Conservation (phyloP, 352 stramenopile species). For the Thalassiosira sp. region DNA sequence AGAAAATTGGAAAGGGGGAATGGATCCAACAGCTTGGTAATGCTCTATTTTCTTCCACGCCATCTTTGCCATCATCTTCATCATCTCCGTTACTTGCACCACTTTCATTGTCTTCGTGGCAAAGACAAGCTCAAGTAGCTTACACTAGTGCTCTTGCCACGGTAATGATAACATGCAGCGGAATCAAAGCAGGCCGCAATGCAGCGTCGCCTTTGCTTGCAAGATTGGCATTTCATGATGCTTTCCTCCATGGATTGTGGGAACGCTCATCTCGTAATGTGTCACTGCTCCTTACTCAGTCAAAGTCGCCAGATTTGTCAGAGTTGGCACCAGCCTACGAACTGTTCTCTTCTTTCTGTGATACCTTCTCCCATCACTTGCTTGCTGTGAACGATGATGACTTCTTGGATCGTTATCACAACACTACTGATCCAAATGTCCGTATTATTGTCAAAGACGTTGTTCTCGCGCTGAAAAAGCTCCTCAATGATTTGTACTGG, state of each 20-base stretch:
- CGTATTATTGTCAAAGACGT: conserved; percentile 58
- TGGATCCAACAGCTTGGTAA: conserved; percentile 44
- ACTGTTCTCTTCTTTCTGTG: conserved; percentile 67
- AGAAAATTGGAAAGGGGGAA: conserved; percentile 40
- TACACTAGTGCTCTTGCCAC: conserved; percentile 25
- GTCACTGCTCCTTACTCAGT: conserved; percentile 6
- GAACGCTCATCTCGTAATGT: conserved; percentile 31
- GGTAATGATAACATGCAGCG: conserved; percentile 31
- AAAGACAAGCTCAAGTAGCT: conserved; percentile 13
- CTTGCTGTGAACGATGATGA: conserved; percentile 75
- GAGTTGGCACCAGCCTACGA: conserved; percentile 23
- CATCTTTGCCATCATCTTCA: conserved; percentile 5
- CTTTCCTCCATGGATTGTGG: conserved; percentile 44
- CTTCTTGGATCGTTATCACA: conserved; percentile 67
- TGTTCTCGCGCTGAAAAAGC: conserved; percentile 47
- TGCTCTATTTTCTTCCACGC: conserved; percentile 26
- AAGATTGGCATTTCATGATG: conserved; percentile 46
- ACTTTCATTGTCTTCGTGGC: not conserved
- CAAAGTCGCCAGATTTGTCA: conserved; percentile 8
- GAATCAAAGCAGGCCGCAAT: conserved; percentile 38
- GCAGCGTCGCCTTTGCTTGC: conserved; percentile 38
- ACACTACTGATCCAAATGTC: not conserved
- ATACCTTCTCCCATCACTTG: conserved; percentile 79
- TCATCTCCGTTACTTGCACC: conserved; percentile 8
- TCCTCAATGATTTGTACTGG: conserved; percentile 77